Conservation (phyloP, 192 early-diverging fungal species). For the Podila epicladia region DNA sequence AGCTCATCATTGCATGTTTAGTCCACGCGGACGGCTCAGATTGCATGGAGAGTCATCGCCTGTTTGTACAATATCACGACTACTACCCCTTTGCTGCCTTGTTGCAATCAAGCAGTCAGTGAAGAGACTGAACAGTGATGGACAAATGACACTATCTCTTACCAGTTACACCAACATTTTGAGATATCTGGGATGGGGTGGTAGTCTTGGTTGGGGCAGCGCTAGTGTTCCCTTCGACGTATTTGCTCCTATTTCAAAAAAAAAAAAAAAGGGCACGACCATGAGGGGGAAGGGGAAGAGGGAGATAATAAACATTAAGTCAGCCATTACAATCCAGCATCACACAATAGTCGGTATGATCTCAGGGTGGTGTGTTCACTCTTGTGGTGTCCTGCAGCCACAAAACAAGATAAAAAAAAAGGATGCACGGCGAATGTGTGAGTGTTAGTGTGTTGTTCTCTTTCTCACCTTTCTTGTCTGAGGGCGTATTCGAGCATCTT, state of each 20-base stretch:
- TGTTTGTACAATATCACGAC: too few species aligned
- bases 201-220: slow-evolving; percentile 10
- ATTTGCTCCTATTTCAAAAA: slow-evolving; percentile 37
- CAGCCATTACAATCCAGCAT: neutral
- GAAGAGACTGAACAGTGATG: too few species aligned
- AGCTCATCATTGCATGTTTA: neutral
- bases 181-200: neutral
- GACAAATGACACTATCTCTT: neutral
- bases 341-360: neutral
- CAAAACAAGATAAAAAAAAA: neutral
- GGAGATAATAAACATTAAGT: too few species aligned
- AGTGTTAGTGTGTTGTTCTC: neutral
- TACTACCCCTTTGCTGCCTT: too few species aligned
- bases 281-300: too few species aligned
- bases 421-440: neutral
- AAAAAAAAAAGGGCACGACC: neutral
- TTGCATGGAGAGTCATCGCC: too few species aligned
- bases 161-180: slow-evolving; percentile 6
- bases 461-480: slow-evolving; percentile 73
- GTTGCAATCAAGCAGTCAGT: too few species aligned
- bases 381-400: neutral
- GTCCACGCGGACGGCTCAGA: neutral
- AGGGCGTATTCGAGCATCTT: slow-evolving; percentile 92
- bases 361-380: too few species aligned
- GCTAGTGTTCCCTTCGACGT: slow-evolving; percentile 22